A percentile compares a stretch with the other conserved stretches of the same genome.
Conservation (phyloP, 1,284 basidiomycete genomes). For the Rugosomyces carneus region DNA sequence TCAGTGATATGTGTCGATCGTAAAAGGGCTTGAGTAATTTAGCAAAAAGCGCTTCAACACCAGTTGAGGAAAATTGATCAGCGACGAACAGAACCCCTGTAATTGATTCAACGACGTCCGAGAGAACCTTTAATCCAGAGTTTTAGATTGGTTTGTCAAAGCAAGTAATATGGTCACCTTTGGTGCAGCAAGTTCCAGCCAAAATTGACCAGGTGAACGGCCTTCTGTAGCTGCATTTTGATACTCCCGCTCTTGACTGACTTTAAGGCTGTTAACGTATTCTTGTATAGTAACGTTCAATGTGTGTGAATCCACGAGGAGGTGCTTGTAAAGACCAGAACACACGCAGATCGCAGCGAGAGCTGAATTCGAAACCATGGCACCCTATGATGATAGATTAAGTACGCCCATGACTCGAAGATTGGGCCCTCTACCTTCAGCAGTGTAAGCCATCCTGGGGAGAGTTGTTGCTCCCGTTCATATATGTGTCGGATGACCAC, state of each 20-base stretch:
- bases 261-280: slow-evolving; percentile 48
- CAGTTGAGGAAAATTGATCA: slow-evolving; percentile 57
- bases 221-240: slow-evolving; percentile 39
- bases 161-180: slow-evolving; percentile 45
- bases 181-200: slow-evolving; percentile 68
- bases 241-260: slow-evolving; percentile 45
- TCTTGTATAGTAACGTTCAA: slow-evolving; percentile 44
- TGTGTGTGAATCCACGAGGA: slow-evolving; percentile 50
- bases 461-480: slow-evolving; percentile 51
- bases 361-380: slow-evolving; percentile 75
- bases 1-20: slow-evolving; percentile 61
- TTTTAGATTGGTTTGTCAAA: not conserved
- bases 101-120: slow-evolving; percentile 72
- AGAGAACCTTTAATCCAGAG: slow-evolving; percentile 44
- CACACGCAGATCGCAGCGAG: slow-evolving; percentile 69
- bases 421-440: slow-evolving; percentile 53
- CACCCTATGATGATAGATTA: slow-evolving; percentile 41
- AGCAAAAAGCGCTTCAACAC: slow-evolving; percentile 59
- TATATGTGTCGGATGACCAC: slow-evolving; percentile 73
- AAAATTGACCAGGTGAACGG: slow-evolving; percentile 59
- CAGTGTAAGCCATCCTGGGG: slow-evolving; percentile 67
- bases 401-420: slow-evolving; percentile 5
- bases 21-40: slow-evolving; percentile 68
- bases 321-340: slow-evolving; percentile 55
- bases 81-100: slow-evolving; percentile 71